Evolutionary conservation across 768 basidiomycete genomes (phyloP).

Genomic region (Brasilioporus rufonigricans): DNA sequence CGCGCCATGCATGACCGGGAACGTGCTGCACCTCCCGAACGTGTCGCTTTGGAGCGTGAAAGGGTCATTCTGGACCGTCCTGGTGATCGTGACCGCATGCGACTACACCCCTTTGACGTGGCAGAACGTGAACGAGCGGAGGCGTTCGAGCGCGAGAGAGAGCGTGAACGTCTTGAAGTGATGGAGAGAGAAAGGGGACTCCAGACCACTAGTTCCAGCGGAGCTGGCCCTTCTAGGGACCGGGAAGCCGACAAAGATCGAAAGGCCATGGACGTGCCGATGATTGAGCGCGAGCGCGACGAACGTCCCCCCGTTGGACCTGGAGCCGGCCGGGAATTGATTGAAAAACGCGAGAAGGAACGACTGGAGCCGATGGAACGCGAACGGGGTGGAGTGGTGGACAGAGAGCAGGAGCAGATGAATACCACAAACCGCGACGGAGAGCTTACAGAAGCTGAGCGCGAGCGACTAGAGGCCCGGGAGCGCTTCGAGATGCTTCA

Average conservation of each 20-base stretch:
- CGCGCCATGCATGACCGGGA: conserved; percentile 25
- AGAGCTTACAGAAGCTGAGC: conserved; percentile 23
- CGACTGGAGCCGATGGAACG: conserved; percentile 24
- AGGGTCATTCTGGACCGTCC: conserved; percentile 19
- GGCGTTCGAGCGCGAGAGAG: conserved; percentile 34
- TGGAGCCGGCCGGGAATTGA: conserved; percentile 20
- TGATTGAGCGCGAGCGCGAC: conserved; percentile 22
- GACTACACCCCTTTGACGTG: conserved; percentile 18
- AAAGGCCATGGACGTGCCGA: conserved; percentile 12
- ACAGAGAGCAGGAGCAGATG: conserved; percentile 19
- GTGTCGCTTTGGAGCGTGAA: conserved; percentile 21
- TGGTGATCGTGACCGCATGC: conserved; percentile 29
- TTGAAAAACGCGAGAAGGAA: conserved; percentile 30
- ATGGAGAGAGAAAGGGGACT: conserved; percentile 28
- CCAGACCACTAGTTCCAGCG: conserved; percentile 10
- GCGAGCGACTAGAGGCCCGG: conserved; percentile 24
- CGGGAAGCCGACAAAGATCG: conserved; percentile 26
- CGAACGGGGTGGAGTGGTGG: conserved; percentile 12
- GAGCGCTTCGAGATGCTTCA: conserved; percentile 33
- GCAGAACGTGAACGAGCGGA: conserved; percentile 28
- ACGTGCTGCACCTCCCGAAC: conserved; percentile 17
- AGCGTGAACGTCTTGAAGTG: conserved; percentile 29
- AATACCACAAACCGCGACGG: conserved; percentile 16
- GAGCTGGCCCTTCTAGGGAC: conserved; percentile 16
- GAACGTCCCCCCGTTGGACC: conserved; percentile 18